Base-by-base conservation (phyloP, 345 rosid genomes). In the Psidium guajava region DNA sequence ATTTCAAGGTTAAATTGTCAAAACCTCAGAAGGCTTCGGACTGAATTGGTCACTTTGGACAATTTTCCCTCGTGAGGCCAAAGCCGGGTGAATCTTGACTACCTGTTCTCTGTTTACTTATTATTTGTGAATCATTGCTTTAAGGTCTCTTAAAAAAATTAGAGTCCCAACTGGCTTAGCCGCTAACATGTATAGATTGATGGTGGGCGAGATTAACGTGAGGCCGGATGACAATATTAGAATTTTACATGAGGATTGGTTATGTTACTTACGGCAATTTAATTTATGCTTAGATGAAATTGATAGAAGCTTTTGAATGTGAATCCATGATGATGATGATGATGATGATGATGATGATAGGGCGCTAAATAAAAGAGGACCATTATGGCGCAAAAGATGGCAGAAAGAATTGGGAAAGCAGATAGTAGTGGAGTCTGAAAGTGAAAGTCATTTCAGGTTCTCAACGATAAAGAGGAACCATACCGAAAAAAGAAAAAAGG, bases 401-500 rank as follows among this genome's bases (percentile, higher is more conserved):
- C 25, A 18, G 13, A 69, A 69, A 69, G 4, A 5, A 69, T 36
- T 13, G 11, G 12, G 11, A 69, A 69, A 2, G 52, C 52, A 13
- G 52, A 11, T 11, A 2, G 52, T 11, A 50, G 52, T 50, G 52
- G 52, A 50, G 14, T 50, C 14, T 2, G 52, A 50, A 49, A 50
- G 52, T 50, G 52, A 11, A 11, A 11, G 52, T 50, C 52, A 50
- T 50, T 50, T 50, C 52, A 50, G 52, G 14, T 50, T 50, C 52
- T 50, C 52, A 11, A 50, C 13, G 52, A 69, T 69, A 36, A 18
- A 18, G 47, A 36, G 47, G 25, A 12, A 36, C 13, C 47, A 1
- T 8, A 8, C 11, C 0, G 20, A 12, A 3, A 7, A 15, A 15
- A 27, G 8, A 6, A 28, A 28, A 15, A n/a, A 1, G 16, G 0